phyloP scores from a whole-genome alignment of 1,284 basidiomycete genomes.

The Termitomyces sp. region DNA sequence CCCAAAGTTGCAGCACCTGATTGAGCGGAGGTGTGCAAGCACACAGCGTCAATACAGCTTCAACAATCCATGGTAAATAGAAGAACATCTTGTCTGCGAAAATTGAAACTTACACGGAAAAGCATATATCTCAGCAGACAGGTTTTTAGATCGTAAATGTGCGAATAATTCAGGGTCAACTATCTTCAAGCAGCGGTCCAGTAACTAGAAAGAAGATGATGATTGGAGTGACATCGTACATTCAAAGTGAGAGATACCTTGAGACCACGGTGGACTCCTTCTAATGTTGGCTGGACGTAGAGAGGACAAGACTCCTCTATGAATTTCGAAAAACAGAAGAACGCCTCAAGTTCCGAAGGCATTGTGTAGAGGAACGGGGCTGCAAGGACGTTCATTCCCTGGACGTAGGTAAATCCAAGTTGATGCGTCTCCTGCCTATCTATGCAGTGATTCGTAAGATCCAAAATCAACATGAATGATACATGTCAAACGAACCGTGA shows the following conservation, averaged over 20 bases:
- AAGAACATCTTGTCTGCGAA: background rate
- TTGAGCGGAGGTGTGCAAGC: conserved; percentile 95
- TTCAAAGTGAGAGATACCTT: conserved; percentile 53
- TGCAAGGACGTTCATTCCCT: conserved; percentile 98
- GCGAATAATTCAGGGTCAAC: conserved; percentile 84
- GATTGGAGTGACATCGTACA: background rate
- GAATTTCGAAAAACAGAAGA: conserved; percentile 91
- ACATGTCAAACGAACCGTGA: conserved; percentile 47
- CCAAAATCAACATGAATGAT: background rate
- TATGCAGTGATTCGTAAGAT: conserved; percentile 23
- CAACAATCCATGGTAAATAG: conserved; percentile 1
- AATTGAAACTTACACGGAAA: conserved; percentile 75
- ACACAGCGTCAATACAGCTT: conserved; percentile 91
- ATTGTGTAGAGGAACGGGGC: conserved; percentile 96
- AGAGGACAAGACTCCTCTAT: conserved; percentile 91
- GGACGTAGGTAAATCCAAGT: conserved; percentile 88
- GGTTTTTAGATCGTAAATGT: conserved; percentile 82
- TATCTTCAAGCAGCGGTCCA: conserved; percentile 88
- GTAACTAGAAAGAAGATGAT: conserved; percentile 49
- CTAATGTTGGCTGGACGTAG: conserved; percentile 93
- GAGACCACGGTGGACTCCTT: conserved; percentile 90
- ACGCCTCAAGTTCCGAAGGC: conserved; percentile 94
- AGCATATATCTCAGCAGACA: conserved; percentile 97
- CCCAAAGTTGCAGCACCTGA: conserved; percentile 93
- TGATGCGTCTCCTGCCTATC: conserved; percentile 69